Evolutionary conservation across 1,284 basidiomycete genomes (phyloP).

Genomic region (Ustilago trichophora): DNA sequence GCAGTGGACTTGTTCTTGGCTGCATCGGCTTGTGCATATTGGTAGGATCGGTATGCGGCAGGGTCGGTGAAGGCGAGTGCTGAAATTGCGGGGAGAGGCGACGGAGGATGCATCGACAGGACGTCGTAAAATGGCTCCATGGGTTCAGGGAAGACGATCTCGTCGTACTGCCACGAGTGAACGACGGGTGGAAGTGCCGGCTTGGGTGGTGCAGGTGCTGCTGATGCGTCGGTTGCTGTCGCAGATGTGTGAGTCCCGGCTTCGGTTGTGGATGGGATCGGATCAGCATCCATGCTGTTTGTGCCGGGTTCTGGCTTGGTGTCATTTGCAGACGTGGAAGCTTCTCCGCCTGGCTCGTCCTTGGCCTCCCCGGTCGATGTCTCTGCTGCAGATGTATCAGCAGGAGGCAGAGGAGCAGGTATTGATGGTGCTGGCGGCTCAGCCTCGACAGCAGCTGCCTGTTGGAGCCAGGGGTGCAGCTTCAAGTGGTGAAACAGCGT

Average conservation of each 20-base stretch:
- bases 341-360: not conserved
- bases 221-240: not conserved
- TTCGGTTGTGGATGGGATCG: constrained; percentile 2
- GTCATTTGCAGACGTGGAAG: not conserved
- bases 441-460: constrained; percentile 74
- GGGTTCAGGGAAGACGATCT: constrained; percentile 95
- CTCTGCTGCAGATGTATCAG: constrained; percentile 26
- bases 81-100: constrained; percentile 69
- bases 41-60: constrained; percentile 46
- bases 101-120: constrained; percentile 83
- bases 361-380: not conserved
- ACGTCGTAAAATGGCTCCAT: constrained; percentile 86
- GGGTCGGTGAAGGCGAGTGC: constrained; percentile 58
- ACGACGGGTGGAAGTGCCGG: constrained; percentile 60
- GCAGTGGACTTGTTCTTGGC: not conserved
- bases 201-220: constrained; percentile 12
- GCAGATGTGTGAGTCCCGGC: not conserved
- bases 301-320: constrained; percentile 10
- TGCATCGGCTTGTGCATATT: constrained; percentile 16
- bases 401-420: constrained; percentile 35
- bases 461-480: constrained; percentile 84
- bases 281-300: constrained; percentile 28
- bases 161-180: constrained; percentile 99
- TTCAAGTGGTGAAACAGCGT: constrained; percentile 91
- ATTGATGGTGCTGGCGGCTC: constrained; percentile 66